Base-by-base conservation (phyloP, 345 rosid genomes). In the Gossypium sturtianum region DNA sequence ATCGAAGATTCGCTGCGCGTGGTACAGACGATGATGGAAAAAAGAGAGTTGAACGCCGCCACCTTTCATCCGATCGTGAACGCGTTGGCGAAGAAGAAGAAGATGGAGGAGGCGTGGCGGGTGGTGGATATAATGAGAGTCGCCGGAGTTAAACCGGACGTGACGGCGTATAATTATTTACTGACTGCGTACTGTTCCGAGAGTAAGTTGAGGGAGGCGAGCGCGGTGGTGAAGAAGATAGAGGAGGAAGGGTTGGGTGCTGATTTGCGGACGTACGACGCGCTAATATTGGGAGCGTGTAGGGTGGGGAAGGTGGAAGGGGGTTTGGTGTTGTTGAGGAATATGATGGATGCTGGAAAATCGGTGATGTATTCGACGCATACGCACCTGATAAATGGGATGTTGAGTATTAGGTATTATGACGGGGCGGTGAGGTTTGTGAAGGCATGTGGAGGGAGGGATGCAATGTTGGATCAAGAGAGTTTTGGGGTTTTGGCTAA, bases 251-350 rank as follows among this genome's bases (percentile, higher is more conserved):
- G 84, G 23, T 62, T 84, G 61, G 72, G 57, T 2, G 83, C 82
- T 16, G 91, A 91, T 57, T 34, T 83, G 70, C 87, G 91, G 10
- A 85, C 92, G 2, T 87, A 80, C 78, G 95, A 93, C 81, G 93
- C 93, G 67, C 85, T 89, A 66, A 88, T 93, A 43, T 80, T 91
- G 77, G 91, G 90, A 34, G 88, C 91, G 77, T 87, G 92, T 63
- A 90, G 65, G 54, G 79, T 76, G 15, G 90, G 89, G 62, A 86
- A 77, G 52, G 83, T 90, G 41, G 95, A 83, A 29, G 94, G 84
- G 0, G 91, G 90, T 22, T 15, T 91, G 80, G 76, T 65, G 79
- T 16, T 93, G 47, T 25, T 93, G 83, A 81, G 91, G 84, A 84
- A 84, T 85, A 89, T 93, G 94, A 86, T 69, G 82, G 87, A 82